Base-by-base conservation (phyloP, 164 flowering plant genomes). In the Umbilicus rupestris region DNA sequence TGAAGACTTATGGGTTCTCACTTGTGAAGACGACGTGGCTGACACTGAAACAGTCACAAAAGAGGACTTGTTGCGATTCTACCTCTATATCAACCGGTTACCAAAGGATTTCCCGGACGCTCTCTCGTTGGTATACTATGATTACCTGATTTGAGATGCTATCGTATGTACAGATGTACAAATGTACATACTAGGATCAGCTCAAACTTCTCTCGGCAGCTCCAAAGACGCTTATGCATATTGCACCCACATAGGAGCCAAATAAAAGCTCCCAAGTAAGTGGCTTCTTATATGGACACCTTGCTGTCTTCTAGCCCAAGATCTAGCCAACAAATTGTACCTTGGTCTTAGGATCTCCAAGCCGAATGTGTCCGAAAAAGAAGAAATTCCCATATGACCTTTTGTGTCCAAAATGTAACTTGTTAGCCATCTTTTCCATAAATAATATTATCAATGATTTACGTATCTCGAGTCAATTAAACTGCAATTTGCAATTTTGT, bases 1-100 rank as follows among this genome's bases (percentile, higher is more conserved):
- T 24, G 78, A 80, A 74, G 97, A 94, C 73, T 74, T 94, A 35
- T 94, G 99, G 99, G 97, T 91, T 70, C 94, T 94, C 49, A 89
- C 94, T 0, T 71, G 89, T 59, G 71, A 67, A 49, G 81, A 81
- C 39, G 99, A 94, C 52, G 88, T 94, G 68, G 79, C 87, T 28
- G 92, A 94, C 49, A 64, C 74, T 0, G 84, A 84, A 52, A 84
- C 86, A 2, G 85, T 84, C 50, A 76, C 88, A 22, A 83, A 65
- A 70, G 94, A 94, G 69, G 91, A 94, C 47, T 69, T 94, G 75
- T 67, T 77, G 77, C 87, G 84, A 1, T 88, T 94, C 81, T 89
- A 91, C 75, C 79, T 79, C 42, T 91, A 89, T 62, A 79, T 94
- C 65, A 86, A 81, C 66, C 87, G 77, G 73, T 77, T 87, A 46